Percentiles rank a stretch among this genome's conserved stretches.
Evolutionary conservation across 495 filamentous ascomycete genomes (phyloP).

Genomic region (Penicillium mononematosum): DNA sequence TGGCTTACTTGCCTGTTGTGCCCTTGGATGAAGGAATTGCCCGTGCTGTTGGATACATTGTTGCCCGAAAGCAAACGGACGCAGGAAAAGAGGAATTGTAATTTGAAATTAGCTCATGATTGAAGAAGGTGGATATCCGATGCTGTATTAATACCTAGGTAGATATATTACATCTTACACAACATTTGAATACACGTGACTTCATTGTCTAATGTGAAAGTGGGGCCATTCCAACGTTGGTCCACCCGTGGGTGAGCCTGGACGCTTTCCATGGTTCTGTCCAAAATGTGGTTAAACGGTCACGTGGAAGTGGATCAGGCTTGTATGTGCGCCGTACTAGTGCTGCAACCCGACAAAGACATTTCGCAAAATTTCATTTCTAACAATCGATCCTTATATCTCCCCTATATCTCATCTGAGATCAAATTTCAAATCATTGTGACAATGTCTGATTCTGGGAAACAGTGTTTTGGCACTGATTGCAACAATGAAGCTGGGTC

Average conservation of each 20-base stretch:
- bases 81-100: constrained; percentile 48
- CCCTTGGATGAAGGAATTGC: constrained; percentile 70
- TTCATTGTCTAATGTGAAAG: neutral
- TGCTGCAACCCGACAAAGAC: too few relatives aligned
- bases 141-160: constrained; percentile 25
- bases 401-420: neutral
- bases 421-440: neutral
- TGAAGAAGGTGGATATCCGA: constrained; percentile 12
- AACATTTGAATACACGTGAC: neutral
- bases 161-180: neutral
- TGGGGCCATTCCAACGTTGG: neutral
- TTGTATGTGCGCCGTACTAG: neutral
- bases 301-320: neutral
- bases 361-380: neutral
- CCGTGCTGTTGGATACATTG: constrained; percentile 64
- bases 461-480: constrained; percentile 62
- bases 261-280: too few relatives aligned
- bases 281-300: neutral
- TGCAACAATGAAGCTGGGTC: constrained; percentile 72
- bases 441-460: constrained; percentile 11
- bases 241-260: too few relatives aligned
- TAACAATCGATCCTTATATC: neutral
- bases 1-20: constrained; percentile 76
- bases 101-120: constrained; percentile 6
- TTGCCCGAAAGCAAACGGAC: constrained; percentile 48